Evolutionary conservation across 2,329 filamentous ascomycete species (phyloP), one percentile per base, ranked within the genome.

Genomic region (Bipolaris zeicola): DNA sequence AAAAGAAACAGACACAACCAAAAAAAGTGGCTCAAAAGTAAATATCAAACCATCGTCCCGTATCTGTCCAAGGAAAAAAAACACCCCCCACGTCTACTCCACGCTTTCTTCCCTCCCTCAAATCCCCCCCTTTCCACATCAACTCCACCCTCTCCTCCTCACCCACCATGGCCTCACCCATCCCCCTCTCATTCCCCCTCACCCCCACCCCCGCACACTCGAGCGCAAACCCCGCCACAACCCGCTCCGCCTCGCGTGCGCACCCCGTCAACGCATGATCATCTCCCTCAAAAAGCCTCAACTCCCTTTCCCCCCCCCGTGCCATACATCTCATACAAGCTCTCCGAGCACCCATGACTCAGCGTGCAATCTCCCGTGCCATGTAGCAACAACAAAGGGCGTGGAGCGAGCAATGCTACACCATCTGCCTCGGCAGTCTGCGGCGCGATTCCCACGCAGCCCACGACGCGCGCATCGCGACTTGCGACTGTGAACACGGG

Each of bases 61-160:
- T 28, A 28, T 28, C 8, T 7, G 10, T 28, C 26, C 26, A 10
- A 28, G 8, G 8, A 26, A 7, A 26, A 26, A 26, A 7, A 26
- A 24, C 22, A 24, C 3, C 6, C 24, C 6, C 26, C 26, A 28
- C 26, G 8, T 28, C 28, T 55, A 55, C 39, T 41, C 52, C 18
- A 46, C 33, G 8, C 41, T 45, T n/a, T 51, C 39, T 7, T 26
- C n/a, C 7, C 46, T 16, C 5, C 5, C 46, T 34, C 26, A 55
- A 16, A 26, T 50, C 52, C 10, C 52, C 52, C 10, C 52, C 46
- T 4, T 22, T 45, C 24, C 28, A 18, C 52, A 55, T 55, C 52
- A 51, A 22, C 24, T 34, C 41, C 5, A 36, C 20, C 26, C 45
- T 55, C 26, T 45, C 52, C 6, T 39, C 46, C 3, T 55, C 52